Base-by-base conservation (phyloP, 345 rosid species). In the Turnera subulata region DNA sequence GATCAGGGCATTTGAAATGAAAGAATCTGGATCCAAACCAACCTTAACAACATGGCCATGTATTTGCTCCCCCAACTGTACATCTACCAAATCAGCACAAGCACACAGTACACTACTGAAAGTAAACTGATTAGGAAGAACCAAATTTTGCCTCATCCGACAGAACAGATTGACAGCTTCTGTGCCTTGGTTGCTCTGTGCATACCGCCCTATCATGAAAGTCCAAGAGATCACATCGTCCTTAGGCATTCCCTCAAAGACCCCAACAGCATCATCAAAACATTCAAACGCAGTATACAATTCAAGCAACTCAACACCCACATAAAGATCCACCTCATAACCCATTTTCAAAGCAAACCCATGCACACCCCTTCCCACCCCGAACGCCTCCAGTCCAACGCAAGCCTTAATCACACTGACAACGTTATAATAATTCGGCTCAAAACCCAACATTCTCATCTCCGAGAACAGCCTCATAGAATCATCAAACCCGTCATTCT, bases 191-290 rank as follows among this genome's bases (percentile, higher is more conserved):
- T 65, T 70, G 60, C 64, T 80, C 69, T 85, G 94, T 53, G 96
- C 80, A 73, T 78, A 74, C 26, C 94, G 69, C 17, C 89, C 75
- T 67, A 89, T 85, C 97, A 93, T 84, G 68, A 86, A 88, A 70
- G 97, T 93, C 96, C 99, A 93, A 44, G 84, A 81, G 59, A 87
- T 64, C 47, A 87, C 94, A 73, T 93, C 80, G 44, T 61, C 67
- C 58, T 80, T 84, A 19, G 91, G 92, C 64, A 93, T 74, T 78
- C 82, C 88, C 49, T 80, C 85, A 61, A 93, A 93, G 25, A 85
- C 76, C 58, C 19, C 65, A 13, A 66, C 58, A 59, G 82, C 89
- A 76, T 67, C 62, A 50, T 59, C 55, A 70, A 76, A 59, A 50
- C 81, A 66, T 29, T 80, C 82, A 19, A 63, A 72, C 15, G 73